A percentile compares a stretch with the other conserved stretches of the same genome.
Evolutionary conservation across 2,329 filamentous ascomycete genomes (phyloP).

Genomic region (Aspergillus fischeri): DNA sequence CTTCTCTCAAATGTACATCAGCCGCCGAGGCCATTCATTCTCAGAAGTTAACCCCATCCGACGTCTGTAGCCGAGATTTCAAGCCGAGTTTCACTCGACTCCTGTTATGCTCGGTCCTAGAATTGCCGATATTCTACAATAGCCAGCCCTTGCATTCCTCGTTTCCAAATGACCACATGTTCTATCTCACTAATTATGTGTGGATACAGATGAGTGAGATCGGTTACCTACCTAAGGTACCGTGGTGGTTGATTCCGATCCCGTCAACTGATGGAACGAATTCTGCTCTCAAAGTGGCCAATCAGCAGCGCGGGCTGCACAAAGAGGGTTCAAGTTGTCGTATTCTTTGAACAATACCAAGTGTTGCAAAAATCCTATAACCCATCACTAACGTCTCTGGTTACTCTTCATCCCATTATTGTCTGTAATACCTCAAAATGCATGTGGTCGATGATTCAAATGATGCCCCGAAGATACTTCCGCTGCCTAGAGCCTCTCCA

Average conservation of each 20-base stretch:
- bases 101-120: neutral
- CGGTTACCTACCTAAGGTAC: neutral
- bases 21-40: too few species aligned
- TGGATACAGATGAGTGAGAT: neutral
- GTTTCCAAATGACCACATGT: neutral
- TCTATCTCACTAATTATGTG: neutral
- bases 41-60: neutral
- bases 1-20: too few species aligned
- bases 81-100: neutral
- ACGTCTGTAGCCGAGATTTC: neutral
- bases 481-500: constrained; percentile 12
- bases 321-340: neutral
- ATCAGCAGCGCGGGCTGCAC: constrained; percentile 19
- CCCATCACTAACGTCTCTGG: neutral
- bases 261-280: neutral
- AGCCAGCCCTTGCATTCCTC: neutral
- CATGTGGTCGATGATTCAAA: neutral
- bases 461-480: constrained; percentile 18
- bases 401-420: neutral
- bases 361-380: neutral
- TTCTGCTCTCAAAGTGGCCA: constrained; percentile 34
- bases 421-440: constrained; percentile 4
- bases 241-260: neutral
- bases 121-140: neutral
- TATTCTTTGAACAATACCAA: neutral